These are phyloP conservation scores for Kregervanrija delftensis DNA, from an alignment of 805 yeast genomes.

Conservation along the genomic window DNA sequence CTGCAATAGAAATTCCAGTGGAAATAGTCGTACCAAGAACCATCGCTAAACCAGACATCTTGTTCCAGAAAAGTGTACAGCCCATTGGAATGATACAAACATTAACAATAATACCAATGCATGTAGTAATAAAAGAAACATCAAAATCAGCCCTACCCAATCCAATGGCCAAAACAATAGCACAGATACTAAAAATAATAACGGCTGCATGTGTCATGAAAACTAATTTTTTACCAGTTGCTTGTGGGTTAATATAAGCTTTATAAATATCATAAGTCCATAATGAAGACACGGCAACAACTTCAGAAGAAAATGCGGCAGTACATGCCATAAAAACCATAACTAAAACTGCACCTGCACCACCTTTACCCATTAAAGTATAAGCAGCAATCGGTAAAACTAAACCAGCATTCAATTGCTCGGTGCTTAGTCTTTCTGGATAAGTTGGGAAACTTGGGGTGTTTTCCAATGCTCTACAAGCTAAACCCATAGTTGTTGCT, in stretches of 20 bases:
- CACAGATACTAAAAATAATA: constrained; percentile 33
- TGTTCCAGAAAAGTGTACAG: constrained; percentile 38
- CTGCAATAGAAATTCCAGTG: constrained; percentile 39
- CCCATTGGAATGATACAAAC: constrained; percentile 49
- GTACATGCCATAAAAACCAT: constrained; percentile 49
- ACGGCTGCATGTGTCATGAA: constrained; percentile 39
- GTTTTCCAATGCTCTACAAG: constrained; percentile 30
- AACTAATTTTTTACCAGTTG: constrained; percentile 41
- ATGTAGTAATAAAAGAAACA: constrained; percentile 47
- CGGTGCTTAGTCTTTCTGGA: constrained; percentile 28
- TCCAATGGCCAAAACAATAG: constrained; percentile 46
- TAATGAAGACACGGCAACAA: constrained; percentile 45
- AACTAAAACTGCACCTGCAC: constrained; percentile 40
- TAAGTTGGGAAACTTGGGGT: constrained; percentile 19
- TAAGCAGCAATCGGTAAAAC: constrained; percentile 46
- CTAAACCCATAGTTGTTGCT: constrained; percentile 32
- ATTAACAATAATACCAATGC: constrained; percentile 46
- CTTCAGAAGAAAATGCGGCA: constrained; percentile 50
- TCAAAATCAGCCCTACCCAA: constrained; percentile 43
- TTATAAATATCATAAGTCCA: constrained; percentile 46
- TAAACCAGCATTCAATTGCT: constrained; percentile 40
- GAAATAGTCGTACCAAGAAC: constrained; percentile 38
- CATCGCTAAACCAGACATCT: constrained; percentile 40
- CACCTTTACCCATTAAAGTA: constrained; percentile 44
- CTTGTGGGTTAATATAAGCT: constrained; percentile 42